Evolutionary conservation across 805 yeast species (phyloP), one percentile per base, ranked within the genome.

Genomic region (Scheffersomyces lignosus): DNA sequence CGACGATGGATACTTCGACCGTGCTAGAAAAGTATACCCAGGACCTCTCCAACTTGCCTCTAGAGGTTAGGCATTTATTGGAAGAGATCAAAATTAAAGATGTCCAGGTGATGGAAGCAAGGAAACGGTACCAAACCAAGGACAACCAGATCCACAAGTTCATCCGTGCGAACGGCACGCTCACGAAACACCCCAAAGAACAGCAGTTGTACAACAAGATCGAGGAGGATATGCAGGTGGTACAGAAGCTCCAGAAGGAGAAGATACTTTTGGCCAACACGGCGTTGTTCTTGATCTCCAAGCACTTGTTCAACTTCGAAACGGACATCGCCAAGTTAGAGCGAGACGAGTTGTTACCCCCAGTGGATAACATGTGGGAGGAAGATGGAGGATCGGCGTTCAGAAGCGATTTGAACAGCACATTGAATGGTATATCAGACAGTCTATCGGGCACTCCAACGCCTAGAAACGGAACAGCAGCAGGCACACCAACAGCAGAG

Each of bases 1-100:
- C n/a, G n/a, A 49, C 34, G 10, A 87, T 87, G 96, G 98, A 90
- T 63, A 90, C 97, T 3, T 89, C 96, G n/a, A 77, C 93, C 1
- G 71, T 70, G 10, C 54, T 69, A 16, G 74, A 67, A 42, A 68
- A 68, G 44, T 67, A 67, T 41, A 68, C 73, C 2, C 82, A 77
- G 54, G 83, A 79, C 47, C 69, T 91, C 29, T 80, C 91, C 8
- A 91, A 90, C 50, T 72, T 93, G 29, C 96, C 96, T 16, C 81
- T 87, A 4, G 99, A 91, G 60, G 74, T 91, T 29, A 82, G 82
- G 36, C 87, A 85, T 52, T 64, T 88, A 25, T 64, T 91, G 32
- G 85, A 85, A 35, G 98, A 93, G 59, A 73, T 91, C 25, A 75
- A 82, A 34, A 75, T 71, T 26, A 78, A 82, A 41, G 98, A 91